These are phyloP conservation scores for Gamsiella multidivaricata DNA, from an alignment of 192 early-diverging fungal species.

Conservation along the genomic window DNA sequence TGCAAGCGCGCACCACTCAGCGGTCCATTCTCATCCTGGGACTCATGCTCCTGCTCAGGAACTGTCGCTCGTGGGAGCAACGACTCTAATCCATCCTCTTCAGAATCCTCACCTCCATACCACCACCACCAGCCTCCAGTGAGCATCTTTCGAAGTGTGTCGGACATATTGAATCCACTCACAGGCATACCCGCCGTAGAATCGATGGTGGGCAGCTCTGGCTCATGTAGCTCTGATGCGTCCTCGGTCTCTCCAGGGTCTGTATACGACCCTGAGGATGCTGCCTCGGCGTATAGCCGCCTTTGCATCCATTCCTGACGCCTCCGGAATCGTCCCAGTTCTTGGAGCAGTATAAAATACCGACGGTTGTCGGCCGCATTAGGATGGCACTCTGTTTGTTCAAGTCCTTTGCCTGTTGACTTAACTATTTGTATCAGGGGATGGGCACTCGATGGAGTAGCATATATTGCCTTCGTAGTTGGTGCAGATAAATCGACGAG, in stretches of 20 bases:
- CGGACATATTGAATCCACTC: constrained; percentile 43
- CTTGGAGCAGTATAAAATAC: constrained; percentile 55
- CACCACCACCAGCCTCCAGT: constrained; percentile 65
- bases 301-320: constrained; percentile 39
- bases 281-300: constrained; percentile 7
- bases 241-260: background rate
- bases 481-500: constrained; percentile 53
- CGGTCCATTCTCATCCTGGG: background rate
- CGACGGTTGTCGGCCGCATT: constrained; percentile 50
- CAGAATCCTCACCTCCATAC: constrained; percentile 52
- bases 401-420: background rate
- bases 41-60: constrained; percentile 20
- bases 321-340: constrained; percentile 34
- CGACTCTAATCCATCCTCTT: constrained; percentile 35
- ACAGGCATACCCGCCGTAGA: background rate
- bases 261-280: background rate
- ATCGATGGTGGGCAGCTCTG: background rate
- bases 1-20: constrained; percentile 11
- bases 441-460: constrained; percentile 7
- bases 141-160: constrained; percentile 53
- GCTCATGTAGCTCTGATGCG: background rate
- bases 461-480: background rate
- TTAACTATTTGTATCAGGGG: constrained; percentile 14
- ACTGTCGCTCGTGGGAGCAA: constrained; percentile 2
- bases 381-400: background rate